A percentile compares a stretch with the other conserved stretches of the same genome.
These are phyloP conservation scores for Saturnispora kantuleensis DNA, from an alignment of 805 yeast genomes.

Conservation along the genomic window DNA sequence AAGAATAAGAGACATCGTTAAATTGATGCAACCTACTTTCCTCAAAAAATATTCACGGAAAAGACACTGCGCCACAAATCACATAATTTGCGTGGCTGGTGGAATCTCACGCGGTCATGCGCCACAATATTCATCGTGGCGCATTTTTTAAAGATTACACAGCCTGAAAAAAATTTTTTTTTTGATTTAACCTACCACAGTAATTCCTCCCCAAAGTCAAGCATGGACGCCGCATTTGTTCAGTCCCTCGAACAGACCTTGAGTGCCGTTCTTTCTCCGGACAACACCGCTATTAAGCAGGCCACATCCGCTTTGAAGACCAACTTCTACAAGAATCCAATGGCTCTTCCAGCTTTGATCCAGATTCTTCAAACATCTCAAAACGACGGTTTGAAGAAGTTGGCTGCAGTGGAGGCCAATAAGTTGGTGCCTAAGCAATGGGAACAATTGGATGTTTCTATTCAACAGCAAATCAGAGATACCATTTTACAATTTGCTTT, in stretches of 20 bases:
- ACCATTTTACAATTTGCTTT: constrained; percentile 64
- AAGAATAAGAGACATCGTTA: neutral
- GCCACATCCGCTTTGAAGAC: constrained; percentile 69
- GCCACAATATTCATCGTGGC: neutral
- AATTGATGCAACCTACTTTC: too few species aligned
- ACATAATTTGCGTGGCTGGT: too few species aligned
- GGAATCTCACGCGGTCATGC: too few species aligned
- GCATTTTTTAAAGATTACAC: neutral
- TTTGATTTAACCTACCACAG: neutral
- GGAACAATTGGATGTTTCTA: constrained; percentile 40
- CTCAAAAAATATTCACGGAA: neutral
- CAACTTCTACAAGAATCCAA: constrained; percentile 62
- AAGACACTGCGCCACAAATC: too few species aligned
- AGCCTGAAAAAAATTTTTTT: constrained; percentile 1
- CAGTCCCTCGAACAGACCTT: constrained; percentile 70
- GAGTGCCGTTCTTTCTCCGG: constrained; percentile 71
- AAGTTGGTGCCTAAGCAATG: constrained; percentile 69
- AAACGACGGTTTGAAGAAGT: constrained; percentile 68
- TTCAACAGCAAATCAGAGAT: constrained; percentile 53
- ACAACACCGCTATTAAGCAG: constrained; percentile 65
- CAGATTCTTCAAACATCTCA: constrained; percentile 66
- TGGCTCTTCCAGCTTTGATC: constrained; percentile 71
- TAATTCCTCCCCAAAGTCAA: neutral
- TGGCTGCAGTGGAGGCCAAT: constrained; percentile 95
- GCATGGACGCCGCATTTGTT: constrained; percentile 64